A percentile compares a stretch with the other conserved stretches of the same genome.
Conservation (phyloP, 352 stramenopile genomes). For the Pythium pyrilobum region DNA sequence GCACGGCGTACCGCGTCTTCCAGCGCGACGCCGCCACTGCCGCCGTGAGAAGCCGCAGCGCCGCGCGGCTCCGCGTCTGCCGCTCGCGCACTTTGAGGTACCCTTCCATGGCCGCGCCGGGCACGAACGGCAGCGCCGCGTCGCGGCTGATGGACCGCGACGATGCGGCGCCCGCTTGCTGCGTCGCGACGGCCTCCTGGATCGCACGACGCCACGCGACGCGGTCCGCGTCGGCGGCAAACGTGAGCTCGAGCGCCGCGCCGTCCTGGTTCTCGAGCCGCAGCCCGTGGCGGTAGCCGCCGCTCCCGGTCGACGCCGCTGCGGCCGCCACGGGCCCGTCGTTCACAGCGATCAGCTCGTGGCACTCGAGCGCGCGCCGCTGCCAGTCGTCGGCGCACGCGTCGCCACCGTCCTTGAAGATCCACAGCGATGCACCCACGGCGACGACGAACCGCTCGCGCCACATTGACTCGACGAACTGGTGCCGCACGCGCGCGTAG, state of each 20-base stretch:
- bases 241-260: constrained; percentile 52
- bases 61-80: neutral
- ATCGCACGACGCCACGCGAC: constrained; percentile 35
- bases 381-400: constrained; percentile 21
- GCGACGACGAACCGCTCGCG: constrained; percentile 19
- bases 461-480: constrained; percentile 20
- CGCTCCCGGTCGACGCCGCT: neutral
- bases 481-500: constrained; percentile 20
- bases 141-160: constrained; percentile 29
- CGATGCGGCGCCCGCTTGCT: neutral
- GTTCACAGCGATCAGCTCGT: constrained; percentile 42
- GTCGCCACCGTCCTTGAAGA: constrained; percentile 28
- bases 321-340: constrained; percentile 33
- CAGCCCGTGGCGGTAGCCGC: constrained; percentile 28
- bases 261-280: constrained; percentile 57
- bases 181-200: constrained; percentile 7
- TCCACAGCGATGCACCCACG: constrained; percentile 10
- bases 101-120: constrained; percentile 62
- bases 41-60: no score
- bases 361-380: constrained; percentile 33
- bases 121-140: constrained; percentile 45
- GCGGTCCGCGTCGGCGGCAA: constrained; percentile 28
- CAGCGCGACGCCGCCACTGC: constrained; percentile 25
- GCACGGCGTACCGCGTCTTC: constrained; percentile 61
- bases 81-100: constrained; percentile 47